phyloP scores from a whole-genome alignment of 2,329 filamentous ascomycete genomes.

The Venturia oleaginea region DNA sequence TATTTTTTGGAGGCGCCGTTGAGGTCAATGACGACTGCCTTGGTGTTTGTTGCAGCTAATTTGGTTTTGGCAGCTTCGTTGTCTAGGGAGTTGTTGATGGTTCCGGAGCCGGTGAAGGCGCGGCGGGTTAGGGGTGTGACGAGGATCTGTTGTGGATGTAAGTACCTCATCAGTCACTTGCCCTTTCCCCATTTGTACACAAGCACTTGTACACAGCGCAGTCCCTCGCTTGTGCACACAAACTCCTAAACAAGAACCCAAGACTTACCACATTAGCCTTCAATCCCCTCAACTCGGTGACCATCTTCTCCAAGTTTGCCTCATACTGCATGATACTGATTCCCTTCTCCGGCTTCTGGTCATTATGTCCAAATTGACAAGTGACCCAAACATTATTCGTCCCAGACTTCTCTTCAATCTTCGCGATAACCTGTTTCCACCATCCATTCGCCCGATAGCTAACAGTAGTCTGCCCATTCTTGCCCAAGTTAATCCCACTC shows the following conservation, averaged over 20 bases:
- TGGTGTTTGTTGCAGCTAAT: slow-evolving; percentile 34
- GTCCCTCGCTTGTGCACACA: too few species aligned
- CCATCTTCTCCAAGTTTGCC: slow-evolving; percentile 39
- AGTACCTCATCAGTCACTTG: too few species aligned
- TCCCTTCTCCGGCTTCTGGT: slow-evolving; percentile 43
- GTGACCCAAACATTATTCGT: slow-evolving; percentile 42
- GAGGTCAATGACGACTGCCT: slow-evolving; percentile 38
- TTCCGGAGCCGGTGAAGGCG: slow-evolving; percentile 27
- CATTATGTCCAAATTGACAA: slow-evolving; percentile 54
- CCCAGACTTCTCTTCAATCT: slow-evolving; percentile 31
- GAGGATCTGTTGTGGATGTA: slow-evolving; percentile 30
- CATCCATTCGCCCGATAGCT: slow-evolving; percentile 44
- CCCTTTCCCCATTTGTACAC: too few species aligned
- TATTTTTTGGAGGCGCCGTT: slow-evolving; percentile 43
- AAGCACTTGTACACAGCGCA: too few species aligned
- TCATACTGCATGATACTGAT: slow-evolving; percentile 42
- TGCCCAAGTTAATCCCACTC: slow-evolving; percentile 46
- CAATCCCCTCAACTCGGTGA: slow-evolving; percentile 32
- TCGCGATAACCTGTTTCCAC: slow-evolving; percentile 42
- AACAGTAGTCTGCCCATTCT: slow-evolving; percentile 48
- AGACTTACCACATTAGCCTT: slow-evolving; percentile 32
- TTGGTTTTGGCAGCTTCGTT: slow-evolving; percentile 40
- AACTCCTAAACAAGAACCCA: too few species aligned
- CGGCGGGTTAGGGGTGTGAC: slow-evolving; percentile 48
- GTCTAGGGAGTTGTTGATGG: slow-evolving; percentile 38